These are phyloP conservation scores for Perilla frutescens DNA, from an alignment of 257 asterid species.

Conservation along the genomic window DNA sequence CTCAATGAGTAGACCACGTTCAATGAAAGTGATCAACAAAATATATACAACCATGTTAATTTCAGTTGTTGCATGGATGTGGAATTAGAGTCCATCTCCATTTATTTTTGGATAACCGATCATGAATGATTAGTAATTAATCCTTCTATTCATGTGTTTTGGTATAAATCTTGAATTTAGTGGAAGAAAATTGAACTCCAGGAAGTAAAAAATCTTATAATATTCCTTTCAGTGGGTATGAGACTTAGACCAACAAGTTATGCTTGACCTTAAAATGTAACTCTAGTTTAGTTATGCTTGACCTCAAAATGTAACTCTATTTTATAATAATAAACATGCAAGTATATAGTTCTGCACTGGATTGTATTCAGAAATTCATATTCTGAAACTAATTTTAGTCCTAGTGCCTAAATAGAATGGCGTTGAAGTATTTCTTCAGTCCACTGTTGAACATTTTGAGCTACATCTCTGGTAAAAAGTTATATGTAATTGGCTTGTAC, in stretches of 20 bases:
- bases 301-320: neutral
- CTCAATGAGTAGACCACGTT: constrained; percentile 65
- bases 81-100: constrained; percentile 1
- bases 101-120: neutral
- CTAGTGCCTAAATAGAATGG: no score
- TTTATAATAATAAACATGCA: neutral
- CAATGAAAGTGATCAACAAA: constrained; percentile 92
- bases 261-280: neutral
- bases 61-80: neutral
- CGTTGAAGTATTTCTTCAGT: no score
- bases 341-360: neutral
- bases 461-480: neutral
- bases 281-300: neutral
- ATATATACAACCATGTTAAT: constrained; percentile 80
- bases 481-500: constrained; percentile 70
- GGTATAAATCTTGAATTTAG: neutral
- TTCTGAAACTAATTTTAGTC: no score
- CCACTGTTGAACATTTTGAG: neutral
- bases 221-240: neutral
- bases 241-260: neutral
- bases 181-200: neutral
- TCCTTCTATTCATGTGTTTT: neutral
- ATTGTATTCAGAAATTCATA: neutral
- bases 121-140: no score
- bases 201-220: neutral